These are phyloP conservation scores for Hippophae tibetana DNA, from an alignment of 306 rosid species.

Conservation along the genomic window DNA sequence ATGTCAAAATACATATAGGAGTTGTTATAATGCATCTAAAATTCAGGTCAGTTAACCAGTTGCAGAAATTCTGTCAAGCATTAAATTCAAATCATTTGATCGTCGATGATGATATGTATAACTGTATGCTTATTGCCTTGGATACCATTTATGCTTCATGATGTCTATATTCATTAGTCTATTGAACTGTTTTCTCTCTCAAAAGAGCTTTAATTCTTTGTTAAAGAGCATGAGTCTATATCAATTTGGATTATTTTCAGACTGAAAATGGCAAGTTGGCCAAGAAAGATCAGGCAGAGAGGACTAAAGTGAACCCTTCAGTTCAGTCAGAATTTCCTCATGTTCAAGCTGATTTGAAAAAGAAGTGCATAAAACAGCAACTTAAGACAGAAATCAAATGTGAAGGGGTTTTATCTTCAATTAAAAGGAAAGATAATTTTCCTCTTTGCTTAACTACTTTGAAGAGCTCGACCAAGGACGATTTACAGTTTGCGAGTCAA, in stretches of 20 bases:
- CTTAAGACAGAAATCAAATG: slow-evolving; percentile 18
- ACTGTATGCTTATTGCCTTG: background rate
- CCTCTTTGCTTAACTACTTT: slow-evolving; percentile 16
- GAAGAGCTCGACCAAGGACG: slow-evolving; percentile 20
- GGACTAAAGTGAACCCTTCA: slow-evolving; percentile 29
- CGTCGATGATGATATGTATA: background rate
- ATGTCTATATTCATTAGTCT: background rate
- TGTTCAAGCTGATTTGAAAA: slow-evolving; percentile 25
- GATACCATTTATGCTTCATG: background rate
- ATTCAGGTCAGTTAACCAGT: slow-evolving; percentile 37
- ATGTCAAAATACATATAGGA: slow-evolving; percentile 36
- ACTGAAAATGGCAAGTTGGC: slow-evolving; percentile 38
- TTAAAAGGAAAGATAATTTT: slow-evolving; percentile 17
- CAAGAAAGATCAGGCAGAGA: slow-evolving; percentile 24
- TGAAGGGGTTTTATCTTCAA: slow-evolving; percentile 26
- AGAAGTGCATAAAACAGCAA: slow-evolving; percentile 18
- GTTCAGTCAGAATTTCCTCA: slow-evolving; percentile 13
- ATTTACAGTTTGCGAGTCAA: slow-evolving; percentile 33
- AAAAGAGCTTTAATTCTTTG: background rate
- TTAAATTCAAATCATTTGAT: too few relatives aligned
- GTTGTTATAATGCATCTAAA: slow-evolving; percentile 42
- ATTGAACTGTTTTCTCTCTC: background rate
- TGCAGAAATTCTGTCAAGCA: too few relatives aligned
- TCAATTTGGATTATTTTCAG: slow-evolving; percentile 29
- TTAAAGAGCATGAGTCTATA: slow-evolving; percentile 7